Conservation (phyloP, 1,284 basidiomycete genomes). For the Phylloboletellus chloephorus region DNA sequence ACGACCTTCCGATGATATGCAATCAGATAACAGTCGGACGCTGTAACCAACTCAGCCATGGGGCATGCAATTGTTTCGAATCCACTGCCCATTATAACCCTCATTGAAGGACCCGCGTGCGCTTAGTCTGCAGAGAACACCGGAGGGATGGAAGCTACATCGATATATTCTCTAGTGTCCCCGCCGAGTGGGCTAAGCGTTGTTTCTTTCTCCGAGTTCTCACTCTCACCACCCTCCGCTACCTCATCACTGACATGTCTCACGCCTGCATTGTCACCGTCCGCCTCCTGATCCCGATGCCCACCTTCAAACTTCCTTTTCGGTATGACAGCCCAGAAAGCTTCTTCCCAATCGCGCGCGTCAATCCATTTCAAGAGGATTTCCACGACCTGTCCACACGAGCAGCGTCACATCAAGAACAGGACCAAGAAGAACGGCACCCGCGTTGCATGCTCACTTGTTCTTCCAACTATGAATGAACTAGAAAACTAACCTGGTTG, state of each 20-base stretch:
- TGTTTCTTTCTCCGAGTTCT: not conserved
- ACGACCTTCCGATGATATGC: conserved; percentile 58
- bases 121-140: not conserved
- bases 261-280: not conserved
- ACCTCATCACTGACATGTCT: not conserved
- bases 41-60: conserved; percentile 80
- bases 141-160: not conserved
- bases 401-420: conserved; percentile 5
- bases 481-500: conserved; percentile 58
- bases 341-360: conserved; percentile 75
- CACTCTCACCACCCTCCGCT: not conserved
- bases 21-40: conserved; percentile 65
- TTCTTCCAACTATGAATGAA: not conserved
- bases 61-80: conserved; percentile 41
- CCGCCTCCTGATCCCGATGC: conserved; percentile 1
- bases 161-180: not conserved
- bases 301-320: conserved; percentile 69
- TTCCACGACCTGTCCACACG: conserved; percentile 61
- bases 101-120: too few relatives aligned
- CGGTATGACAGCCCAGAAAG: conserved; percentile 83
- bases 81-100: too few relatives aligned
- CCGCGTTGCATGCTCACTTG: conserved; percentile 1
- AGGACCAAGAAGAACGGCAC: conserved; percentile 3
- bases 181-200: not conserved
- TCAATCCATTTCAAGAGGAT: conserved; percentile 90